A percentile compares a stretch with the other conserved stretches of the same genome.
These are phyloP conservation scores for Capillidium heterosporum DNA, from an alignment of 371 early-diverging fungal genomes.

Conservation along the genomic window DNA sequence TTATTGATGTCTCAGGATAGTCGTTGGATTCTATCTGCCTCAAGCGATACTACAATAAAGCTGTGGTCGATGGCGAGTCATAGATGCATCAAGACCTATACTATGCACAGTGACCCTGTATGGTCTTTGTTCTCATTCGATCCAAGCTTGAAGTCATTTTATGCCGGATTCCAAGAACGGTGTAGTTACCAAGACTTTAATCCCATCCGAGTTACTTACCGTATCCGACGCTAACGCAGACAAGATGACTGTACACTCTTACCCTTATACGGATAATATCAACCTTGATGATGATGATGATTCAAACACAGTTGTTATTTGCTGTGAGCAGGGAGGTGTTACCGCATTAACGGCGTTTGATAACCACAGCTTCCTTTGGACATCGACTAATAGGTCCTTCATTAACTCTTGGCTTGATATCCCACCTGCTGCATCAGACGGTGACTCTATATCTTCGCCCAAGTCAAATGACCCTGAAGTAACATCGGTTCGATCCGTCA, in stretches of 20 bases:
- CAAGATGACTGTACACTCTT: constrained; percentile 8
- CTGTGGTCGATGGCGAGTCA: constrained; percentile 81
- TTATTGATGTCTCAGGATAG: constrained; percentile 76
- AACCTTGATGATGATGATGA: constrained; percentile 19
- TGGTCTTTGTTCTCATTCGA: constrained; percentile 77
- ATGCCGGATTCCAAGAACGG: constrained; percentile 86
- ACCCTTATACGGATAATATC: constrained; percentile 14
- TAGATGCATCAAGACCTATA: constrained; percentile 73
- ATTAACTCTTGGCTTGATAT: constrained; percentile 60
- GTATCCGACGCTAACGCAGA: neutral
- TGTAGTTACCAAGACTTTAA: constrained; percentile 51
- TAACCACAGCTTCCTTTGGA: constrained; percentile 76
- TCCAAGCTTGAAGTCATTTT: constrained; percentile 69
- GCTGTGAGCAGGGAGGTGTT: constrained; percentile 64
- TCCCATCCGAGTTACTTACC: neutral
- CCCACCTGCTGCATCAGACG: neutral
- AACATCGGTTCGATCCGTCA: too few relatives aligned
- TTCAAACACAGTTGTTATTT: constrained; percentile 63
- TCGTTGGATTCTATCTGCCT: constrained; percentile 72
- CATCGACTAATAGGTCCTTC: constrained; percentile 63
- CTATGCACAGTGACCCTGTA: constrained; percentile 72
- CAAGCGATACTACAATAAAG: constrained; percentile 77
- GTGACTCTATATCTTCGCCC: neutral
- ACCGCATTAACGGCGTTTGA: constrained; percentile 50
- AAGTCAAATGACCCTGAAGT: too few relatives aligned